Conservation (phyloP, 768 basidiomycete species). For the Amanita pallidorosea region DNA sequence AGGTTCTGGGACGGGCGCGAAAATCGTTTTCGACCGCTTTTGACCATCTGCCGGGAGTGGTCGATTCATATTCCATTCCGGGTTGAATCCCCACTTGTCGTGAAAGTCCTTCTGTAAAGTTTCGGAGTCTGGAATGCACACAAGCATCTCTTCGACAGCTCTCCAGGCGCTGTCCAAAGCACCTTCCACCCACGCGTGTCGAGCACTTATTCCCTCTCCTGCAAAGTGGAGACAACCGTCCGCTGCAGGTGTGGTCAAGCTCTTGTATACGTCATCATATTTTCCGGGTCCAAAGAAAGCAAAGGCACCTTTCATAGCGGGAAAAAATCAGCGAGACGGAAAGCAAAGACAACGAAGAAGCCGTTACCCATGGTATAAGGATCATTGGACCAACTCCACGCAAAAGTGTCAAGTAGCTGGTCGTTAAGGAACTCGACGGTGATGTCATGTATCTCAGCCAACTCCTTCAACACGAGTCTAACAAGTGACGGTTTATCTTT, state of each 20-base stretch:
- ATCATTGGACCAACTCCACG: neutral
- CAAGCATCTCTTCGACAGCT: conserved; percentile 10
- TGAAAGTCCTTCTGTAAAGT: too few relatives aligned
- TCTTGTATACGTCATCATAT: conserved; percentile 16
- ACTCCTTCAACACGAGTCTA: neutral
- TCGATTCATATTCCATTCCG: neutral
- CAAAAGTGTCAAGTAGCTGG: neutral
- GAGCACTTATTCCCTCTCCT: conserved; percentile 23
- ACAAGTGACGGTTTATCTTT: neutral
- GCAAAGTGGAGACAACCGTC: conserved; percentile 21
- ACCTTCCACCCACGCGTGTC: conserved; percentile 19
- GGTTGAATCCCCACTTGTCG: neutral
- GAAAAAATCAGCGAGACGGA: neutral
- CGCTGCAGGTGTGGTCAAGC: conserved; percentile 13
- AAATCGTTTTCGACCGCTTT: neutral
- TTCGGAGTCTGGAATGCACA: too few relatives aligned
- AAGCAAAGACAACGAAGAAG: too few relatives aligned
- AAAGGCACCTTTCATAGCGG: conserved; percentile 17
- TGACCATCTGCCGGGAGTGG: neutral
- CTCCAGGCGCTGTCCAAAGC: conserved; percentile 14
- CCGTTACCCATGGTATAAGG: neutral
- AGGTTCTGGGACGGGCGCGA: neutral
- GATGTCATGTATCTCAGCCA: neutral
- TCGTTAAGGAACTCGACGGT: neutral
- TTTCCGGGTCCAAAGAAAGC: conserved; percentile 24